Evolutionary conservation across 495 filamentous ascomycete species (phyloP).

Genomic region (Hypomontagnella monticulosa): DNA sequence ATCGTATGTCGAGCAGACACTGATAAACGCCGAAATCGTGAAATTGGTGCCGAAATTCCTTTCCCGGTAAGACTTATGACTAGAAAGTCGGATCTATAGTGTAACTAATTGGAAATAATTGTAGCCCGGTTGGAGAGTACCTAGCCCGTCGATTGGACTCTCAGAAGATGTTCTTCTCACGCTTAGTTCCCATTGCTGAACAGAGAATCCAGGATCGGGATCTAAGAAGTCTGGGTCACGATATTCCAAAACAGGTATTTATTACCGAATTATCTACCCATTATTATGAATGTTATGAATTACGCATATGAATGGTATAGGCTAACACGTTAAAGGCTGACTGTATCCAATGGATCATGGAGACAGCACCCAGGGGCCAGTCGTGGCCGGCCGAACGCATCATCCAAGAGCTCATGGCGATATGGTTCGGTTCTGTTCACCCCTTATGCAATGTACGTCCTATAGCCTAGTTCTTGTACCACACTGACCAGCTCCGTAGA

Average conservation of each 20-base stretch:
- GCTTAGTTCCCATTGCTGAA: too few species aligned
- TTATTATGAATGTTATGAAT: too few species aligned
- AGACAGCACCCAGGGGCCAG: conserved; percentile 8
- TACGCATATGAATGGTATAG: too few species aligned
- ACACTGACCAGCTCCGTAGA: conserved; percentile 30
- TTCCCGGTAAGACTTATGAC: too few species aligned
- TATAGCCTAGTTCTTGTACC: conserved; percentile 19
- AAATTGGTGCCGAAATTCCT: conserved; percentile 12
- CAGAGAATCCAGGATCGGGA: too few species aligned
- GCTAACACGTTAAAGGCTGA: conserved; percentile 24
- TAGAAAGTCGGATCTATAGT: too few species aligned
- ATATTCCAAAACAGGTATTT: conserved; percentile 34
- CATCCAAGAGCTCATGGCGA: conserved; percentile 44
- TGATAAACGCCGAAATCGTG: conserved; percentile 33
- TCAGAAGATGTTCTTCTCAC: too few species aligned
- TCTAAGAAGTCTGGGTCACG: not conserved
- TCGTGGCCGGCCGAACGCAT: conserved; percentile 33
- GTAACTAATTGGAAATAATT: too few species aligned
- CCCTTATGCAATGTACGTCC: conserved; percentile 4
- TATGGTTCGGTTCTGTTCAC: conserved; percentile 46
- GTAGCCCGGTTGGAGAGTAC: too few species aligned
- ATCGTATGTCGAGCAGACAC: conserved; percentile 30
- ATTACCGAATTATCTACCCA: not conserved
- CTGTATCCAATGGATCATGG: conserved; percentile 53
- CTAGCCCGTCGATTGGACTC: too few species aligned